Conservation (phyloP, 139 green algal species). For the Parachlorella kessleri region DNA sequence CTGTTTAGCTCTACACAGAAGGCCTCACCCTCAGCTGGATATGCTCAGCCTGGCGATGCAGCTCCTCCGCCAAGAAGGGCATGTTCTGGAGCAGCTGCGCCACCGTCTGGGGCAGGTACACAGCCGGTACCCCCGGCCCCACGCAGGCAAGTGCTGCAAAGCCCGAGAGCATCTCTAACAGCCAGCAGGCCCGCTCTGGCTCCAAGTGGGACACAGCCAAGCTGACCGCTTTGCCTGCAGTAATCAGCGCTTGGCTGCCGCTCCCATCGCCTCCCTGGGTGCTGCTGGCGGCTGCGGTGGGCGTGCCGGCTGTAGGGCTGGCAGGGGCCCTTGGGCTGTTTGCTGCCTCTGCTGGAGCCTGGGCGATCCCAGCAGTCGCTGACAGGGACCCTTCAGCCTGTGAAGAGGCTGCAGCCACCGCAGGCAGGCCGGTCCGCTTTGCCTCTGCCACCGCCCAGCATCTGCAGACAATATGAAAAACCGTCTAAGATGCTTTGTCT, state of each 20-base stretch:
- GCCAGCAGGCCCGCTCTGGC: not conserved
- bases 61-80: constrained; percentile 4
- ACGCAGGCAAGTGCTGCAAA: not conserved
- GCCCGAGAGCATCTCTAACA: constrained; percentile 20
- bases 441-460: not conserved
- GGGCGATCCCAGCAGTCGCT: too few species aligned
- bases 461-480: too few species aligned
- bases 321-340: not conserved
- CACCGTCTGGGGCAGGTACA: not conserved
- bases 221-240: too few species aligned
- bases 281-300: not conserved
- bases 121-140: not conserved
- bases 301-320: not conserved
- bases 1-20: too few species aligned
- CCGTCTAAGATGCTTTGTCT: too few species aligned
- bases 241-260: too few species aligned
- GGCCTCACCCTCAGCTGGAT: too few species aligned
- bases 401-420: too few species aligned
- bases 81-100: constrained; percentile 6
- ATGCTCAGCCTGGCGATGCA: not conserved
- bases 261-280: not conserved
- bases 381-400: too few species aligned
- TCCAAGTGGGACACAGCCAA: not conserved
- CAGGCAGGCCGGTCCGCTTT: too few species aligned
- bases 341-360: too few species aligned